Evolutionary conservation across 2,329 filamentous ascomycete species (phyloP), one percentile per base, ranked within the genome.

Genomic region (Penicillium sp.): DNA sequence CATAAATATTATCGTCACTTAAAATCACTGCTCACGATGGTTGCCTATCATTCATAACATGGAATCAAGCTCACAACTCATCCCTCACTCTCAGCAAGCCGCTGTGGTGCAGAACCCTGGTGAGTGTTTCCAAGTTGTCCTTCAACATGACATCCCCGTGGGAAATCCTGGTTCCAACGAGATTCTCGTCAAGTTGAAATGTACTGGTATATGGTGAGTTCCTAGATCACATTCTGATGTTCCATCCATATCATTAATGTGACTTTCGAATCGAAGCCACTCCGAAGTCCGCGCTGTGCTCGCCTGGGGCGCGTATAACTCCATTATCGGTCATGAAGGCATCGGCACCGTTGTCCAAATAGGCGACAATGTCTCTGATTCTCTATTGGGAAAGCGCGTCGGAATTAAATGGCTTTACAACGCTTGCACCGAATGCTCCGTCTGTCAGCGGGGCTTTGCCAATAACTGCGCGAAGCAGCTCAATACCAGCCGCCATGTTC

Each of bases 311-410:
- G 33, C 46, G 12, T 65, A 65, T 28, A 63, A 64, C 47, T 44
- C 58, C 12, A 65, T 65, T n/a, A 63, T 65, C 44, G 61, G 61
- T 28, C 63, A 65, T n/a, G 63, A 65, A 57, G 63, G 63, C 21
- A 51, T 65, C 1, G 63, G 63, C 3, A 58, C 42, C 2, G 57
- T 65, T 15, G 51, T 59, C 2, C 51, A 58, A 39, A 16, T 53
- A 3, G 63, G 63, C 1, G 15, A 36, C 1, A 41, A 54, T 18
- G 54, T 59, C n/a, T 51, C 55, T 0, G 31, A 50, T 15, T 56
- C 52, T 1, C 23, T 63, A 1, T 18, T 63, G 5, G 54, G 53
- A 23, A 6, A 60, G 29, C 55, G 63, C 0, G 61, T 65, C 4
- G 63, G 63, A 5, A 43, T 65, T 10, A 65, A 65, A 48, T 65